Conservation (phyloP, 2,329 filamentous ascomycete species). For the Akanthomyces dipterigenus region DNA sequence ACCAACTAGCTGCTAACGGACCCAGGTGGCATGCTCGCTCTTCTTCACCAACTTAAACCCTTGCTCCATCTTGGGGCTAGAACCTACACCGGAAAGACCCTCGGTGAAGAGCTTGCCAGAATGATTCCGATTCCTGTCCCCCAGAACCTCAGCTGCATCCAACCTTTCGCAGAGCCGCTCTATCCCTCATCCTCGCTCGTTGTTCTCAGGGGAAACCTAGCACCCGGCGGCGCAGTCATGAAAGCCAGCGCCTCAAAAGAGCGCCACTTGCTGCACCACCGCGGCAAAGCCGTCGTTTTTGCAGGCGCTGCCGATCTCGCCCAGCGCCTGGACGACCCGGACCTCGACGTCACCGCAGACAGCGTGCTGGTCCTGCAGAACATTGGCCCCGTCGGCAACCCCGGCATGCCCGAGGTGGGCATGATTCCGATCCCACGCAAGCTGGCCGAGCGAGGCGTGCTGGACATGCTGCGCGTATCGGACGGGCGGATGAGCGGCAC, state of each 20-base stretch:
- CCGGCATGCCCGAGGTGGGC: constrained; percentile 86
- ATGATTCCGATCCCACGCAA: constrained; percentile 63
- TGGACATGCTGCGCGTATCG: constrained; percentile 76
- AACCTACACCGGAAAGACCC: constrained; percentile 78
- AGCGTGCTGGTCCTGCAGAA: constrained; percentile 76
- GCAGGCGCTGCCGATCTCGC: constrained; percentile 70
- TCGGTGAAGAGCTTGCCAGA: constrained; percentile 70
- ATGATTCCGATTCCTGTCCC: constrained; percentile 53
- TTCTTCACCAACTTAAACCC: constrained; percentile 71
- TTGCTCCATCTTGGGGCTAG: constrained; percentile 70
- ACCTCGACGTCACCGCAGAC: constrained; percentile 53
- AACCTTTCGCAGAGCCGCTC: constrained; percentile 56
- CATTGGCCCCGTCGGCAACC: constrained; percentile 83
- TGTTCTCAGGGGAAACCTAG: constrained; percentile 76
- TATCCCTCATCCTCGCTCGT: constrained; percentile 74
- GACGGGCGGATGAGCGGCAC: constrained; percentile 86
- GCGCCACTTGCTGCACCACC: constrained; percentile 44
- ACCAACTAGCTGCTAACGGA: neutral
- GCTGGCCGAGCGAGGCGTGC: constrained; percentile 65
- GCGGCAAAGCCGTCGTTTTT: constrained; percentile 55
- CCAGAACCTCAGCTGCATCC: constrained; percentile 44
- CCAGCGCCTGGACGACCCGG: constrained; percentile 47
- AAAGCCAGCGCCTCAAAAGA: constrained; percentile 87
- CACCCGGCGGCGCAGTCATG: constrained; percentile 75
- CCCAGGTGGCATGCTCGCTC: constrained; percentile 68